These are phyloP conservation scores for Tylopilus intermedius DNA, from an alignment of 768 basidiomycete genomes.

Conservation along the genomic window DNA sequence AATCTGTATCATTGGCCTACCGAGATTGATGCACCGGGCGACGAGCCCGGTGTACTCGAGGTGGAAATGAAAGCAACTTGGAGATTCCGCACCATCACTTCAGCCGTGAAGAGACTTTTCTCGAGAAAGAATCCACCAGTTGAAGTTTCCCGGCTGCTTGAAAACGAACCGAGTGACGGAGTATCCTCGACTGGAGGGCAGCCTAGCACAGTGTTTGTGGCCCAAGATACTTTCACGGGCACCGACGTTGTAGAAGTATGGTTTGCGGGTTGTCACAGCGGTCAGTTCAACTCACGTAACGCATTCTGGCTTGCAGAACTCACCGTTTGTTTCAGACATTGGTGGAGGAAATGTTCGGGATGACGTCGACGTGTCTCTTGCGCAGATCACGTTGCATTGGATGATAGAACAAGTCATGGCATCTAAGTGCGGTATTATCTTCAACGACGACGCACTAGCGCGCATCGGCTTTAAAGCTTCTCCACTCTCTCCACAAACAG, in stretches of 20 bases:
- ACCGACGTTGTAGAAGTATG: conserved; percentile 73
- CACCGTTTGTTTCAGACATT: conserved; percentile 42
- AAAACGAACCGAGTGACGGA: neutral
- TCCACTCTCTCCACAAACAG: neutral
- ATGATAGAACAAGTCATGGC: conserved; percentile 66
- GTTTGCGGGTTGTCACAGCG: conserved; percentile 71
- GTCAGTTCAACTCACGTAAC: conserved; percentile 34
- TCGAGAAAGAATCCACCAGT: neutral
- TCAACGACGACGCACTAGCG: conserved; percentile 46
- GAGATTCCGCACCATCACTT: neutral
- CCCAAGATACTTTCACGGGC: neutral
- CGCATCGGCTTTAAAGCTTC: conserved; percentile 35
- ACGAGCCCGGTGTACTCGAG: neutral
- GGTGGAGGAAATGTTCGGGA: conserved; percentile 61
- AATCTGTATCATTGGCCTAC: conserved; percentile 51
- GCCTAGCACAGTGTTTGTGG: neutral
- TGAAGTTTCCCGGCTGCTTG: neutral
- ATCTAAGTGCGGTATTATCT: conserved; percentile 56
- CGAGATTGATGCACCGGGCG: conserved; percentile 7
- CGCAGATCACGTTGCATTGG: conserved; percentile 68
- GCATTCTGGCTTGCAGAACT: neutral
- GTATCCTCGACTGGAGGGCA: neutral
- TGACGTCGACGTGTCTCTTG: conserved; percentile 36
- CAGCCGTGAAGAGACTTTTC: neutral
- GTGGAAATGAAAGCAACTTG: neutral